Evolutionary conservation across 306 rosid species (phyloP), one percentile per base, ranked within the genome.

Genomic region (Quercus mongolica): DNA sequence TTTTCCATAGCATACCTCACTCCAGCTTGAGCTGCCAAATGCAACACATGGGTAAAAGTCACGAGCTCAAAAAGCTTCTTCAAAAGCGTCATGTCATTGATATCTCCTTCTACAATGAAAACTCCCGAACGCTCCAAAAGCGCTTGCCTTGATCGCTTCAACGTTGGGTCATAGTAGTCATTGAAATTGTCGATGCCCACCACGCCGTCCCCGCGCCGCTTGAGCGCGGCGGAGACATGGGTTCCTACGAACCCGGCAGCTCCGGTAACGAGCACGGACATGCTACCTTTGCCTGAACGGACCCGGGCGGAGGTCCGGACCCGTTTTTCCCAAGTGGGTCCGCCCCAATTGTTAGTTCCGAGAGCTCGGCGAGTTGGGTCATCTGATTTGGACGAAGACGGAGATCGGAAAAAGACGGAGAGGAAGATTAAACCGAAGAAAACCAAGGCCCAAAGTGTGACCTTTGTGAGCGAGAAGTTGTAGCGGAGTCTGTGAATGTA

Each of bases 1-100:
- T 95, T 95, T 77, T 92, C 97, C 98, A 95, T 92, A 51, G 99
- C 99, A 74, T 95, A 95, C 97, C 99, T 92, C 83, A 95, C 99
- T 70, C 99, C 98, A 79, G 98, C 98, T 67, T 94, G 98, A 75
- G 98, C 98, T 35, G 98, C 98, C 85, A 94, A 87, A 77, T 95
- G 99, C 99, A 95, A 92, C 25, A 95, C 99, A 75, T 95, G 99
- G 13, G 99, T 95, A 69, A 95, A 95, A 9, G 95, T 77, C 58
- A 95, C 99, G 57, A 95, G 92, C 86, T 92, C 99, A 62, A 95
- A 95, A 23, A 95, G 97, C 89, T 91, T 95, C 85, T 75, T 87
- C 79, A 95, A 62, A 58, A 95, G 88, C 14, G 76, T 80, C 26
- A 75, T 82, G 88, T 95, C 97, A 56, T 95, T 95, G 68, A 95